Conservation (phyloP, 257 asterid genomes). For the Penstemon davidsonii region DNA sequence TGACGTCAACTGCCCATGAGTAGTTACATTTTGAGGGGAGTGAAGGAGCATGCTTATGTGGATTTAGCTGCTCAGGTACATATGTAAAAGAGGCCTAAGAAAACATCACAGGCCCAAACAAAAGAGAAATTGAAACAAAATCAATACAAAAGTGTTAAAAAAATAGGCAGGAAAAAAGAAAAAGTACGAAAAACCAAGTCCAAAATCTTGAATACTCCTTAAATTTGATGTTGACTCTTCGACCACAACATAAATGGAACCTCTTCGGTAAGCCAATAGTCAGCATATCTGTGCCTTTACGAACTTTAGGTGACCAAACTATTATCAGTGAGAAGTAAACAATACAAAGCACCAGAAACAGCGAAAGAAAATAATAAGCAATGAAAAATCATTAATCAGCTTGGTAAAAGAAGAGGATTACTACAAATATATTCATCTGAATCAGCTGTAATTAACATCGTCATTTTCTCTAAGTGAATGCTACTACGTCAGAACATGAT, state of each 20-base stretch:
- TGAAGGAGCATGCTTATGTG: background rate
- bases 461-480: slow-evolving; percentile 8
- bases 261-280: background rate
- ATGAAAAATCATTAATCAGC: background rate
- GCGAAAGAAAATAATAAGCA: too few relatives aligned
- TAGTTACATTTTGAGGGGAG: background rate
- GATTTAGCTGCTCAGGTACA: background rate
- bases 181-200: background rate
- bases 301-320: background rate
- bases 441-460: slow-evolving; percentile 1
- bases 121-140: background rate
- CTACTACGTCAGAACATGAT: background rate
- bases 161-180: background rate
- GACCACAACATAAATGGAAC: background rate
- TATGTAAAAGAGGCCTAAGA: background rate
- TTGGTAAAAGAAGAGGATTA: background rate
- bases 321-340: background rate
- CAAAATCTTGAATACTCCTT: background rate
- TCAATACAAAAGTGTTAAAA: background rate
- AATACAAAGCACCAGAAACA: background rate
- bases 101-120: background rate
- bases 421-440: slow-evolving; percentile 16
- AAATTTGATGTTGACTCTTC: background rate
- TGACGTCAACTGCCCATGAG: too few relatives aligned
- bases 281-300: too few relatives aligned